phyloP scores from a whole-genome alignment of 1,139 yeast genomes.

The Yamadazyma friedrichii region DNA sequence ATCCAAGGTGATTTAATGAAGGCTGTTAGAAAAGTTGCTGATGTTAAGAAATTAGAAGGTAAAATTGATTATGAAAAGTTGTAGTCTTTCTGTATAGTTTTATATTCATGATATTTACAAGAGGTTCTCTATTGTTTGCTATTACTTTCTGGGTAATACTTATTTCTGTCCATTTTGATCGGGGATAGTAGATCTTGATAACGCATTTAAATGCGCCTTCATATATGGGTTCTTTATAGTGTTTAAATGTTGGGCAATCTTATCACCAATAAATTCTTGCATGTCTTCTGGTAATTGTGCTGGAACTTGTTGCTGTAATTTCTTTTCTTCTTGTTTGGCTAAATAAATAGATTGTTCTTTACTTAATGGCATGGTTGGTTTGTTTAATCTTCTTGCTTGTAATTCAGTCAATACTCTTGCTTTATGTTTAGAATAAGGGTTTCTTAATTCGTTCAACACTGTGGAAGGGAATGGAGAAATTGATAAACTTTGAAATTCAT shows the following conservation, averaged over 20 bases:
- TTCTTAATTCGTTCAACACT: conserved; percentile 70
- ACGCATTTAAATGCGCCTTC: conserved; percentile 40
- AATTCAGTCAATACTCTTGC: conserved; percentile 55
- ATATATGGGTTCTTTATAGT: conserved; percentile 38
- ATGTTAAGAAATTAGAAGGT: conserved; percentile 96
- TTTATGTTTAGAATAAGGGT: conserved; percentile 62
- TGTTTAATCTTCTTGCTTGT: conserved; percentile 61
- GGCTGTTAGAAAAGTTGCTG: conserved; percentile 97
- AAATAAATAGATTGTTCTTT: conserved; percentile 61
- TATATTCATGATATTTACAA: conserved; percentile 6
- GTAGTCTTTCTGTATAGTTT: conserved; percentile 23
- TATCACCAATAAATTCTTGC: conserved; percentile 66
- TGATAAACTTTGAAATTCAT: conserved; percentile 66
- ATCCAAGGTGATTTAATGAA: conserved; percentile 93
- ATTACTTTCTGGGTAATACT: neutral
- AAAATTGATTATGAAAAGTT: conserved; percentile 90
- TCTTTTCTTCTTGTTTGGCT: conserved; percentile 35
- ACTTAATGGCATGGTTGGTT: conserved; percentile 80
- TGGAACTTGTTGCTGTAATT: conserved; percentile 15
- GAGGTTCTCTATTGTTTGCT: neutral
- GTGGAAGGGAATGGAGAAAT: conserved; percentile 67
- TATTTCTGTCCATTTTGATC: neutral
- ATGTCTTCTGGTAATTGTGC: conserved; percentile 61
- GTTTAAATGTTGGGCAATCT: conserved; percentile 57
- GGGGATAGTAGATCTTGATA: conserved; percentile 29